These are phyloP conservation scores for Penicillium simplicissimum DNA, from an alignment of 495 filamentous ascomycete genomes.

Conservation along the genomic window DNA sequence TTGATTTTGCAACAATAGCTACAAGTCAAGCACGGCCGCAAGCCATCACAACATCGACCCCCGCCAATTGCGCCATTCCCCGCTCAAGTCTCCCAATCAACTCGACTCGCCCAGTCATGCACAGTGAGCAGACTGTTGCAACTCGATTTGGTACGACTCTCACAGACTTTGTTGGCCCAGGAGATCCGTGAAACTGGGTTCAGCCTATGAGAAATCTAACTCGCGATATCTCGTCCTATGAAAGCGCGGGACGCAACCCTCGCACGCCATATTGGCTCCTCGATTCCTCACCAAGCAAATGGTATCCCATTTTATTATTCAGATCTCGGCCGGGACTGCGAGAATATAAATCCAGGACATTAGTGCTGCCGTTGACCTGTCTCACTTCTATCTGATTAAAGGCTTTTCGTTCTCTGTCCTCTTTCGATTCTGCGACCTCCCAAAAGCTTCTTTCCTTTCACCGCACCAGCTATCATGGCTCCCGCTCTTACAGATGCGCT, in stretches of 20 bases:
- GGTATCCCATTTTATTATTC: neutral
- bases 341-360: constrained; percentile 21
- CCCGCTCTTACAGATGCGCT: constrained; percentile 36
- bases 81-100: constrained; percentile 20
- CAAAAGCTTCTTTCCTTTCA: neutral
- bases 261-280: constrained; percentile 31
- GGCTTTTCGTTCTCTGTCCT: neutral
- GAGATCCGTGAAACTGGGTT: neutral
- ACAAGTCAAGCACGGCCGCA: constrained; percentile 7
- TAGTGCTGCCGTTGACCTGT: neutral
- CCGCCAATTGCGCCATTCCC: constrained; percentile 37
- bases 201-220: neutral
- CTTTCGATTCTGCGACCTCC: neutral
- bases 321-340: constrained; percentile 18
- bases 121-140: neutral
- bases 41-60: constrained; percentile 37
- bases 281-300: constrained; percentile 21
- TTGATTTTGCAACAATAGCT: no score
- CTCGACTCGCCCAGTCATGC: neutral
- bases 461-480: constrained; percentile 29
- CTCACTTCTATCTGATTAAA: neutral
- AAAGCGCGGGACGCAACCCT: constrained; percentile 4
- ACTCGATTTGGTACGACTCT: neutral
- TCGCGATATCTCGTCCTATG: constrained; percentile 15
- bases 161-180: neutral